These are phyloP conservation scores for Diaporthe sp. DNA, from an alignment of 2,329 filamentous ascomycete species.

Conservation along the genomic window DNA sequence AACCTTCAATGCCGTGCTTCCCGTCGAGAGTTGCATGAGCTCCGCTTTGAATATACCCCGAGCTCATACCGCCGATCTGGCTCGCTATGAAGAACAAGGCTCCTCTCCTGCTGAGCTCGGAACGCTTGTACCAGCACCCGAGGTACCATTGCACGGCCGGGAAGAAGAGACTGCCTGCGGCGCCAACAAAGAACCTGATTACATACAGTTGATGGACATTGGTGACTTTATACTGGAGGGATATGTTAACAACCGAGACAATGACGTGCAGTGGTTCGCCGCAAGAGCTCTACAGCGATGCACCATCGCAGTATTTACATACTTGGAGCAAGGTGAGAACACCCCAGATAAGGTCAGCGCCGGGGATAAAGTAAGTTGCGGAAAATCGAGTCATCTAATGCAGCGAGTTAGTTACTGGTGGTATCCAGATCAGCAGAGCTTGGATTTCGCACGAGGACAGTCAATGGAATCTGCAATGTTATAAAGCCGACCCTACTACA, in stretches of 20 bases:
- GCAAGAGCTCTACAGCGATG: not conserved
- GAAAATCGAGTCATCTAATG: slow-evolving; percentile 11
- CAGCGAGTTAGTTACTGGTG: not conserved
- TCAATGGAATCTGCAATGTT: slow-evolving; percentile 6
- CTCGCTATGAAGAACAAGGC: slow-evolving; percentile 54
- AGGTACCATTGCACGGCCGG: slow-evolving; percentile 51
- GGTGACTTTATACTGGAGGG: slow-evolving; percentile 7
- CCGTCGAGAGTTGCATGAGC: slow-evolving; percentile 67
- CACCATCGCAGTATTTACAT: not conserved
- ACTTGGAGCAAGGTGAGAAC: slow-evolving; percentile 13
- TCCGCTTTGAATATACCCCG: slow-evolving; percentile 66
- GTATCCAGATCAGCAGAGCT: not conserved
- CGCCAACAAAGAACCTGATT: slow-evolving; percentile 51
- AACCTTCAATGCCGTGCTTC: slow-evolving; percentile 61
- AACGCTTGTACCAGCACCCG: slow-evolving; percentile 57
- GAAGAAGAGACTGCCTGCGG: slow-evolving; percentile 50
- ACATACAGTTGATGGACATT: slow-evolving; percentile 48
- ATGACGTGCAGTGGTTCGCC: not conserved
- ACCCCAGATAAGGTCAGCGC: slow-evolving; percentile 4
- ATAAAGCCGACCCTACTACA: slow-evolving; percentile 11
- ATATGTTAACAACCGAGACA: not conserved
- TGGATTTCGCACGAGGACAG: not conserved
- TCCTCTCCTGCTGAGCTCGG: slow-evolving; percentile 59
- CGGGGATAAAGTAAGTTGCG: not conserved
- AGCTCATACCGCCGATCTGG: slow-evolving; percentile 67